Conservation (phyloP, 306 rosid species). For the Cicer arietinum region DNA sequence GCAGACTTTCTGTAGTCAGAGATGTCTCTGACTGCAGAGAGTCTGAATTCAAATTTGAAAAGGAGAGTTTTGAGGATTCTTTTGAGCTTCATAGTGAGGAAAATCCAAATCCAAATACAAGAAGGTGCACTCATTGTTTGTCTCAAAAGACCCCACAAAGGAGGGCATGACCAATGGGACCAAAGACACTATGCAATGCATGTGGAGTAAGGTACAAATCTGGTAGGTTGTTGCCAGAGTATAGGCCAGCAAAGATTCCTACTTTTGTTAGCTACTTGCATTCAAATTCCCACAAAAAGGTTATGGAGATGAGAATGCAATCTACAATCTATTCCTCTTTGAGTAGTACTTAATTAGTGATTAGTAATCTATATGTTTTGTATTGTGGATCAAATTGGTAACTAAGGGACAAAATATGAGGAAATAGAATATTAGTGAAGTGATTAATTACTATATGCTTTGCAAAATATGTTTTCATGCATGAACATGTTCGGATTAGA, state of each 20-base stretch:
- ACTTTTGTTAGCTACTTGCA: conserved; percentile 50
- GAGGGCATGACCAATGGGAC: conserved; percentile 54
- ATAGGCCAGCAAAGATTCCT: conserved; percentile 53
- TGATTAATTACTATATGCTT: not conserved
- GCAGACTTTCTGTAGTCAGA: too few species aligned
- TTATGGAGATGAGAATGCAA: conserved; percentile 49
- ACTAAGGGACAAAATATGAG: conserved; percentile 21
- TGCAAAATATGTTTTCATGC: not conserved
- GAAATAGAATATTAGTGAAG: not conserved
- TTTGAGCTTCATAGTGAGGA: conserved; percentile 31
- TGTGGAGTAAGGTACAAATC: conserved; percentile 57
- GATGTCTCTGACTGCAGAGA: too few species aligned
- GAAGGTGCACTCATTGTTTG: conserved; percentile 54
- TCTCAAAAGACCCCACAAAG: conserved; percentile 52
- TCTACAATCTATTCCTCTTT: not conserved
- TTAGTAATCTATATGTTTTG: conserved; percentile 21
- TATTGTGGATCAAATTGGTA: conserved; percentile 23
- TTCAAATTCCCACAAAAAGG: conserved; percentile 52
- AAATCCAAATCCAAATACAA: conserved; percentile 50
- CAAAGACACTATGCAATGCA: conserved; percentile 54
- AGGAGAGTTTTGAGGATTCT: conserved; percentile 35
- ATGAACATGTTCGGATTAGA: conserved; percentile 10
- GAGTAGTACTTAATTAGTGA: not conserved
- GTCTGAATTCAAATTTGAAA: not conserved
- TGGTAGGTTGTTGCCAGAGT: conserved; percentile 56